A percentile compares a stretch with the other conserved stretches of the same genome.
phyloP scores from a whole-genome alignment of 2,329 filamentous ascomycete species.

The Dichotomopilus funicola region DNA sequence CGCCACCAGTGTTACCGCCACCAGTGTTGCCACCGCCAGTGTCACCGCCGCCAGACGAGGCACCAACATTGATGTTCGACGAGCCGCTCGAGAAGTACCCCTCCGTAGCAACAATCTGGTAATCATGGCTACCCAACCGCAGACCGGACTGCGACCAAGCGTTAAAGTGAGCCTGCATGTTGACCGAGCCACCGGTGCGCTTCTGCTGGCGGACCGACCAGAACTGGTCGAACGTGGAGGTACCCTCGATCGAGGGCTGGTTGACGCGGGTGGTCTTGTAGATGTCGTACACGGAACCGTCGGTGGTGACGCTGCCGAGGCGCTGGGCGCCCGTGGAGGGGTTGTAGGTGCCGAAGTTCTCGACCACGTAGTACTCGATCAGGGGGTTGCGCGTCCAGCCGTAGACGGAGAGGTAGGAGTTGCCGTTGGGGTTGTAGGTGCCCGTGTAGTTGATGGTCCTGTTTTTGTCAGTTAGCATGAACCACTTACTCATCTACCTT shows the following conservation, averaged over 20 bases:
- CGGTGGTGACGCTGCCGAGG: conserved; percentile 29
- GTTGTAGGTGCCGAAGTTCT: conserved; percentile 39
- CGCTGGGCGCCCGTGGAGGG: conserved; percentile 31
- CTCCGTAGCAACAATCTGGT: conserved; percentile 49
- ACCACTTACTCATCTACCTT: too few relatives aligned
- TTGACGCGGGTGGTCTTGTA: conserved; percentile 32
- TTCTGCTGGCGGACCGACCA: conserved; percentile 44
- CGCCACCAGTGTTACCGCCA: conserved; percentile 5
- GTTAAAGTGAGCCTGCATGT: conserved; percentile 44
- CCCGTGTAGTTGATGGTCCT: conserved; percentile 46
- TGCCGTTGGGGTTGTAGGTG: conserved; percentile 40
- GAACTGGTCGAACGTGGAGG: conserved; percentile 44
- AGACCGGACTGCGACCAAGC: conserved; percentile 44
- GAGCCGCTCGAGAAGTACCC: conserved; percentile 45
- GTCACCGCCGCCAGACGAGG: conserved; percentile 16
- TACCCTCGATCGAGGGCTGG: conserved; percentile 42
- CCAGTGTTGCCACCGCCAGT: conserved; percentile 9
- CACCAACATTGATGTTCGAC: conserved; percentile 34
- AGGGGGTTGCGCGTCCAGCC: conserved; percentile 30
- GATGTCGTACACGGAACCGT: conserved; percentile 33
- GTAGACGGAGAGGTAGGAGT: conserved; percentile 41
- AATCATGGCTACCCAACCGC: conserved; percentile 42
- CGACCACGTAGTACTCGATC: conserved; percentile 32
- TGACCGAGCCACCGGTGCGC: conserved; percentile 45
- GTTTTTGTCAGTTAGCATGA: not conserved